A percentile compares a stretch with the other conserved stretches of the same genome.
These are phyloP conservation scores for Croton setiger DNA, from an alignment of 441 rosid species.

Conservation along the genomic window DNA sequence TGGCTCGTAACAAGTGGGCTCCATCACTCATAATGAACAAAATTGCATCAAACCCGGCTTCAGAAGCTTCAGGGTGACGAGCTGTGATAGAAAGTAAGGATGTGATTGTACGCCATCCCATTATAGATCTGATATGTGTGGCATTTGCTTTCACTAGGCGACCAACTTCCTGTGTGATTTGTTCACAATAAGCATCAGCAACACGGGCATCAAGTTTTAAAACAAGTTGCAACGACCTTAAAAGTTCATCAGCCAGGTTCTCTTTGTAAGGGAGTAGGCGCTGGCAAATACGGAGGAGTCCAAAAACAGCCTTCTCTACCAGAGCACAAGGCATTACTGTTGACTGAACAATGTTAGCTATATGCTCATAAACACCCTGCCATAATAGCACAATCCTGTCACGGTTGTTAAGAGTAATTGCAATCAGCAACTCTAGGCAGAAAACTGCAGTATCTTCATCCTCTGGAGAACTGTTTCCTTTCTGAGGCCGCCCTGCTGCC, in stretches of 20 bases:
- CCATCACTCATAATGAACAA: slow-evolving; percentile 83
- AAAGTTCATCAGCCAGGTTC: slow-evolving; percentile 90
- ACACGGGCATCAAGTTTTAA: slow-evolving; percentile 97
- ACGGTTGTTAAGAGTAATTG: slow-evolving; percentile 89
- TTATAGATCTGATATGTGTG: slow-evolving; percentile 79
- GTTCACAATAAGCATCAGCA: slow-evolving; percentile 98
- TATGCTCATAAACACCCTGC: slow-evolving; percentile 98
- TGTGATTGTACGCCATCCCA: slow-evolving; percentile 92
- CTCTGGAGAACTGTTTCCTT: slow-evolving; percentile 80
- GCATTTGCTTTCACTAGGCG: slow-evolving; percentile 97
- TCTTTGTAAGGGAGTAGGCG: slow-evolving; percentile 95
- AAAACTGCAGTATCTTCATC: slow-evolving; percentile 98
- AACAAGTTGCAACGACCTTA: slow-evolving; percentile 92
- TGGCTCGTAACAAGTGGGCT: slow-evolving; percentile 67
- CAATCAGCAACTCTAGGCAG: slow-evolving; percentile 94
- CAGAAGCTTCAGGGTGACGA: slow-evolving; percentile 96
- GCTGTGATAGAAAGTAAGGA: slow-evolving; percentile 92
- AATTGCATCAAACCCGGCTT: slow-evolving; percentile 81
- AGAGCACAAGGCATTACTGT: slow-evolving; percentile 88
- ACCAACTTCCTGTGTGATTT: slow-evolving; percentile 87
- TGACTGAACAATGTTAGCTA: slow-evolving; percentile 93
- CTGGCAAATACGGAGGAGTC: slow-evolving; percentile 90
- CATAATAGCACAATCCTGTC: slow-evolving; percentile 89
- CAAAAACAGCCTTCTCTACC: slow-evolving; percentile 97
- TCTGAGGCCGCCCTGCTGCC: slow-evolving; percentile 93